A percentile compares a stretch with the other conserved stretches of the same genome.
Conservation (phyloP, 805 yeast species). For the Starmerella bacillaris region DNA sequence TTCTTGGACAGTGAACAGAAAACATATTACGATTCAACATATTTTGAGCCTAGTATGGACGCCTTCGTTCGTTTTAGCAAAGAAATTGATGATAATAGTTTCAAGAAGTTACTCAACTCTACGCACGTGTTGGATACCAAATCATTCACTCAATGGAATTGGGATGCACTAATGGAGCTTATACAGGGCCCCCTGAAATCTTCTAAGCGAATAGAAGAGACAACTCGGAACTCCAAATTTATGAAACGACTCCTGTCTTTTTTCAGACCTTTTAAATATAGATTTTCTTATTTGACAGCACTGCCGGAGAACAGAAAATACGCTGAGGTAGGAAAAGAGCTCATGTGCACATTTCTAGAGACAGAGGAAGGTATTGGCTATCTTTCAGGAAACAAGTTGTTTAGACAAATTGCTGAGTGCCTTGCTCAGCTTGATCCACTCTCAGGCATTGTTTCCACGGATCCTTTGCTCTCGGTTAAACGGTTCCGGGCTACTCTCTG, state of each 20-base stretch:
- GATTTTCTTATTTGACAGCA: constrained; percentile 43
- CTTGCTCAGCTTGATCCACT: constrained; percentile 68
- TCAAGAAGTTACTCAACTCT: constrained; percentile 45
- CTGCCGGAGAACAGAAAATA: constrained; percentile 36
- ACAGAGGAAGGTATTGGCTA: constrained; percentile 49
- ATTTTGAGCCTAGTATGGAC: constrained; percentile 6
- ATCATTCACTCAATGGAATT: constrained; percentile 70
- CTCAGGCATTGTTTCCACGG: constrained; percentile 54
- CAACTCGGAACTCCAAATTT: constrained; percentile 62
- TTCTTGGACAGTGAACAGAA: constrained; percentile 35
- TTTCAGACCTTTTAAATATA: constrained; percentile 75
- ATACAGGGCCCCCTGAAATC: constrained; percentile 68
- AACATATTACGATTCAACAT: too few species aligned
- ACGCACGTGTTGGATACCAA: constrained; percentile 64
- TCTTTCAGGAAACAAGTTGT: constrained; percentile 44
- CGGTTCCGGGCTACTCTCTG: constrained; percentile 48
- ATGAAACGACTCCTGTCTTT: constrained; percentile 70
- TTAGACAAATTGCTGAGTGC: constrained; percentile 80
- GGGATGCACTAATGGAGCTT: constrained; percentile 55
- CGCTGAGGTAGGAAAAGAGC: constrained; percentile 55
- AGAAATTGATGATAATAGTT: constrained; percentile 43
- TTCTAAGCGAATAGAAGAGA: constrained; percentile 58
- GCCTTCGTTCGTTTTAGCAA: constrained; percentile 22
- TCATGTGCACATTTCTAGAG: constrained; percentile 46
- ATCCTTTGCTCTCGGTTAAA: constrained; percentile 50